Evolutionary conservation across 2,329 filamentous ascomycete species (phyloP), one percentile per base, ranked within the genome.

Genomic region (Nectriaceae sp.): DNA sequence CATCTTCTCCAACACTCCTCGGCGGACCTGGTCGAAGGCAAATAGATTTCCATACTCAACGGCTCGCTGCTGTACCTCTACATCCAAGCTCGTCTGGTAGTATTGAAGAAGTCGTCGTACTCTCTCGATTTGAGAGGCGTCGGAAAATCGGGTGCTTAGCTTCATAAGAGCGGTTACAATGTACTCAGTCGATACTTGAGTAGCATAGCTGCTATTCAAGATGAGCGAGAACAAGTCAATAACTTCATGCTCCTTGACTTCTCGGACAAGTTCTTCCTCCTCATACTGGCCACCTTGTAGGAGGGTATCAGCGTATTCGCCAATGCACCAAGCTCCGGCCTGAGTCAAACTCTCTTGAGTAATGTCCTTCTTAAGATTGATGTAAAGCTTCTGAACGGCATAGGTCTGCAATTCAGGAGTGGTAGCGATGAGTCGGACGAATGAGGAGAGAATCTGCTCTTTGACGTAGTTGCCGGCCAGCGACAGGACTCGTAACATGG

Each of bases 21-120:
- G 83, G 46, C 93, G 85, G 47, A 99, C 89, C 51, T 90, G 79
- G 59, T 99, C 92, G 62, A 90, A 90, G 1, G 83, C 83, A 63
- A 99, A 97, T n/a, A 99, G 78, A 64, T 97, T 97, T 49, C 86
- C 84, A 63, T 97, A 99, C 69, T 99, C 94, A 18, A 96, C 92
- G 4, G 93, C 89, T 67, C 94, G 85, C 70, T 99, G 94, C 69
- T 99, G 95, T 20, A 97, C 88, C 69, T 99, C 94, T 21, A 97
- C 87, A 63, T 96, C 93, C 44, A 99, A 77, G 67, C 94, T 95
- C 8, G 90, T 87, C 54, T 93, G 88, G 63, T 95, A 84, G 53
- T 77, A 79, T 55, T 87, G 82, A 35, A 99, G 77, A 48, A 97
- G 77, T 26, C 89, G 82, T 51, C 91, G 84, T 37, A 97, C 78